Conservation (phyloP, 805 yeast species). For the Starmerella apis region DNA sequence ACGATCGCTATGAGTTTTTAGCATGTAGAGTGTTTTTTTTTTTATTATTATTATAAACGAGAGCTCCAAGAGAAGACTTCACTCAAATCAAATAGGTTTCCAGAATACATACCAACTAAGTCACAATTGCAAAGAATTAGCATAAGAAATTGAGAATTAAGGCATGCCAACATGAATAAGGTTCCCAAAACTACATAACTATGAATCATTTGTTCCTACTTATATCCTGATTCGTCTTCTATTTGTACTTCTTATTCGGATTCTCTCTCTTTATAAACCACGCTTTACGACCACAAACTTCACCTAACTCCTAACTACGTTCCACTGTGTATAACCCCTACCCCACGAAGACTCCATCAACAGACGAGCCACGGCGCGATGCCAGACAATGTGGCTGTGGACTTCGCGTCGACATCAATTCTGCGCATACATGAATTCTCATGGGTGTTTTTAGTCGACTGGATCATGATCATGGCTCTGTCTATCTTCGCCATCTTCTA, state of each 20-base stretch:
- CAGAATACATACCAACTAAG: no score
- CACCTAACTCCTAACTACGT: no score
- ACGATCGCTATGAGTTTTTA: background rate
- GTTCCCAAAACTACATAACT: no score
- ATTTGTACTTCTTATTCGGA: no score
- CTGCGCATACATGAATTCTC: conserved; percentile 31
- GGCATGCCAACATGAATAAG: no score
- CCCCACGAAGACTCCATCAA: background rate
- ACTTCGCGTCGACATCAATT: conserved; percentile 26
- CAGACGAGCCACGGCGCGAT: conserved; percentile 5
- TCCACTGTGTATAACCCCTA: background rate
- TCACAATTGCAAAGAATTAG: no score
- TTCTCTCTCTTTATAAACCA: no score
- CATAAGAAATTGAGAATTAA: no score
- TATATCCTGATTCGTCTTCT: no score
- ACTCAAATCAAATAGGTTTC: no score
- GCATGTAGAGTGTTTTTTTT: background rate
- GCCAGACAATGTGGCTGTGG: conserved; percentile 15
- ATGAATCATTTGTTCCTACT: no score
- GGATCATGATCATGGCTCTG: conserved; percentile 60
- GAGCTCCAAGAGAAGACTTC: no score
- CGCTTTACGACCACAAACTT: background rate
- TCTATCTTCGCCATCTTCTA: conserved; percentile 60
- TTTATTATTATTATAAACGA: background rate
- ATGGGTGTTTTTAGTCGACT: conserved; percentile 77